Evolutionary conservation across 2,329 filamentous ascomycete species (phyloP).

Genomic region (Pleochaeta shiraiana): DNA sequence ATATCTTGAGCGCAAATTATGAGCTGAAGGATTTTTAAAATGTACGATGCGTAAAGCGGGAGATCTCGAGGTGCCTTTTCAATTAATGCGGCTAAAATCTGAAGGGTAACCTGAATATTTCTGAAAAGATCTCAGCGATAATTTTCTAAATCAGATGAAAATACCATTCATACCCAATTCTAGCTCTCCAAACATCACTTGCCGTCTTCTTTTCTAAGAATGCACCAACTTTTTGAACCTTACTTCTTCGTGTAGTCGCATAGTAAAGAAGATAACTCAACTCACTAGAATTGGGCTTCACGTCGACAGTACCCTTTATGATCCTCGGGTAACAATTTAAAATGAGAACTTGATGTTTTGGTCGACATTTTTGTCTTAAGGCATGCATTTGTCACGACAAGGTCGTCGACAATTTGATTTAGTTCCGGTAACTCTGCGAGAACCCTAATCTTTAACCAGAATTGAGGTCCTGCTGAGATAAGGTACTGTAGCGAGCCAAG

Average conservation of each 20-base stretch:
- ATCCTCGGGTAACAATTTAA: conserved; percentile 92
- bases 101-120: conserved; percentile 85
- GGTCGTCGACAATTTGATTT: background rate
- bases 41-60: conserved; percentile 64
- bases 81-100: conserved; percentile 77
- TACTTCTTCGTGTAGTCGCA: conserved; percentile 79
- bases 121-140: conserved; percentile 24
- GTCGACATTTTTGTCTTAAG: conserved; percentile 48
- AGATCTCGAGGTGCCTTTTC: conserved; percentile 85
- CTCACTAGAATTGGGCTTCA: conserved; percentile 92
- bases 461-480: no score
- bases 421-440: no score
- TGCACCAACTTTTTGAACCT: conserved; percentile 86
- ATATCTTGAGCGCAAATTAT: conserved; percentile 75
- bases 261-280: conserved; percentile 96
- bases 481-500: no score
- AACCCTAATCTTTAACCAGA: no score
- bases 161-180: conserved; percentile 43
- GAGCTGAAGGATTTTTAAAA: conserved; percentile 65
- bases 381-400: conserved; percentile 30
- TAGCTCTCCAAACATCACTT: conserved; percentile 71
- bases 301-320: conserved; percentile 75
- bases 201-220: conserved; percentile 91
- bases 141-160: background rate
- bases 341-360: conserved; percentile 91